These are phyloP conservation scores for Yamadazyma dendronema DNA, from an alignment of 1,139 yeast species.

Conservation along the genomic window DNA sequence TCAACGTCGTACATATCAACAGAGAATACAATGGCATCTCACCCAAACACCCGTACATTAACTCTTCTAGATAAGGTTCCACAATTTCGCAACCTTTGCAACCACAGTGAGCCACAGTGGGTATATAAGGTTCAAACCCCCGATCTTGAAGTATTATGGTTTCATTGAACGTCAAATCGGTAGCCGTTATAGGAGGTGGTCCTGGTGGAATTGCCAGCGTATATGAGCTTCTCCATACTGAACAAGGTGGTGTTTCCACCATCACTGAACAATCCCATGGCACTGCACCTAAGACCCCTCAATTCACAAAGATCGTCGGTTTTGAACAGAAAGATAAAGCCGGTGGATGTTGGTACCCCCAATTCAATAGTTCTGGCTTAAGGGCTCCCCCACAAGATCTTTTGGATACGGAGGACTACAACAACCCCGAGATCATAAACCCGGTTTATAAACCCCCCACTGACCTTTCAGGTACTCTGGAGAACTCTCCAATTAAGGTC, in stretches of 20 bases:
- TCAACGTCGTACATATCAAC: no score
- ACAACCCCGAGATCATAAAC: constrained; percentile 25
- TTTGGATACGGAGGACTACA: constrained; percentile 27
- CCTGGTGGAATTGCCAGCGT: constrained; percentile 38
- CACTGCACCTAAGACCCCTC: constrained; percentile 15
- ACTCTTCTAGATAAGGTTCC: no score
- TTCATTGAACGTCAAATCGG: constrained; percentile 18
- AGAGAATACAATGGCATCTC: no score
- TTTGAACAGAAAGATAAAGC: constrained; percentile 33
- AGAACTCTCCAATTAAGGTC: constrained; percentile 18
- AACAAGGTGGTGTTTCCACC: constrained; percentile 28
- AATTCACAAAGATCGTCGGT: constrained; percentile 28
- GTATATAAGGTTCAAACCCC: no score
- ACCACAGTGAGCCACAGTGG: constrained; percentile 1
- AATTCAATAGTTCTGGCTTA: constrained; percentile 22
- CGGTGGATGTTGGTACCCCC: constrained; percentile 38
- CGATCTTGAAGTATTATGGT: constrained; percentile 5
- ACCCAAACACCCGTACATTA: no score
- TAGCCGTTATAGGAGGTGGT: constrained; percentile 39
- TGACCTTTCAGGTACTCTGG: constrained; percentile 15
- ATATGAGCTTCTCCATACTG: constrained; percentile 35
- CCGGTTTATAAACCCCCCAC: constrained; percentile 21
- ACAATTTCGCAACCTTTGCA: constrained; percentile 2
- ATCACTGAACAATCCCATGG: constrained; percentile 17
- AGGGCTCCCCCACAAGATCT: constrained; percentile 29